Base-by-base conservation (phyloP, 202 grass and related monocot species). In the Elaeis oleifera region DNA sequence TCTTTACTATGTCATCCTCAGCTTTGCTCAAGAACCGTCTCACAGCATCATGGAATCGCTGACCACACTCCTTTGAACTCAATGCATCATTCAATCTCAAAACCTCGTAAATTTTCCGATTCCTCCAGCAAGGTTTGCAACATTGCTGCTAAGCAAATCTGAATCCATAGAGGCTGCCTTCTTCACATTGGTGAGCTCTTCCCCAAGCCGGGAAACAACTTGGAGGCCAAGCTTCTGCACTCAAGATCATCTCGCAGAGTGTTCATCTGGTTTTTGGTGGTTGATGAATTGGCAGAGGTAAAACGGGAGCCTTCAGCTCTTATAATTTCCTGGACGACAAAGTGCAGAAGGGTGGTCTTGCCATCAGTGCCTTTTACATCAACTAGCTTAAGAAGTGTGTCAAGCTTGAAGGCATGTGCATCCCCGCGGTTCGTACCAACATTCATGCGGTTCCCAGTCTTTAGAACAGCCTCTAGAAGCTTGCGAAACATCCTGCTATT, bases 391-490 rank as follows among this genome's bases (percentile, higher is more conserved):
- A 65, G 63, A 6, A 65, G 50, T 28, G 63, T 24, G 3, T 65
- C 63, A 5, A 65, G 63, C 23, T 65, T 65, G 23, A 65, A 65
- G 63, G 63, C 63, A 28, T 53, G 49, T 2, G 63, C 50, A 22
- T 65, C 63, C 13, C 63, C 63, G 0, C 23, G 63, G 23, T 27
- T 52, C 23, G 63, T 65, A 50, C 63, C 63, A 11, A 53, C 21
- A 4, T 65, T 65, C 63, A 65, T 65, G 17, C 50, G 63, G 11
- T 65, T 65, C 50, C 63, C 63, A 17, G 63, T 65, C 50, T 65
- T 65, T 13, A 65, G 22, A n/a, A 65, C 63, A 11, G 63, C 63
- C 21, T 52, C 63, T 29, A 65, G 63, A 7, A 65, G 63, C 17
- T 65, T 65, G 49, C 16, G 39, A 24, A 65, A 53, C 63, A 53